Conservation (phyloP, 495 filamentous ascomycete species). For the Cercophora samala region DNA sequence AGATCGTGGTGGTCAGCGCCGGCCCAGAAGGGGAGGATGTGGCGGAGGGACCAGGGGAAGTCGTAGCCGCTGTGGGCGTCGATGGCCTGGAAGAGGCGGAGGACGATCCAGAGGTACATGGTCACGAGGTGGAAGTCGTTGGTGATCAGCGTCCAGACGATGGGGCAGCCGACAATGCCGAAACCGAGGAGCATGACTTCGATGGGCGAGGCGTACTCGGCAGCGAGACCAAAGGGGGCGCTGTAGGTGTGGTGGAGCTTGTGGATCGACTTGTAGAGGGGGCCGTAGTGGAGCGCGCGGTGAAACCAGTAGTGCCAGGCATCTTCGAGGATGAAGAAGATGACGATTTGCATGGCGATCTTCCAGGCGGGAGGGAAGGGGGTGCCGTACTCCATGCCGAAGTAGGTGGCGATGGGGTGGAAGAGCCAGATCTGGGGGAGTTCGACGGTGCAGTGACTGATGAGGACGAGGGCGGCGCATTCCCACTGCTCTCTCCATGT, state of each 20-base stretch:
- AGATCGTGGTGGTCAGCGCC: slow-evolving; percentile 94
- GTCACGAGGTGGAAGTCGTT: slow-evolving; percentile 88
- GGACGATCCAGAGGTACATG: slow-evolving; percentile 95
- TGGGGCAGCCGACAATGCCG: slow-evolving; percentile 77
- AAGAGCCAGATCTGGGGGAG: slow-evolving; percentile 99
- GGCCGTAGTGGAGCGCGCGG: slow-evolving; percentile 90
- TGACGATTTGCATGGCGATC: slow-evolving; percentile 85
- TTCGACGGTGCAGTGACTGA: slow-evolving; percentile 95
- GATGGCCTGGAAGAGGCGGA: slow-evolving; percentile 94
- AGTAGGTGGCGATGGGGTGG: slow-evolving; percentile 94
- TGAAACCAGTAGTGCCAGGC: slow-evolving; percentile 98
- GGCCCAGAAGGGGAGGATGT: slow-evolving; percentile 97
- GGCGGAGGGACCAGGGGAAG: slow-evolving; percentile 93
- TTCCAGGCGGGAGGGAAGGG: slow-evolving; percentile 82
- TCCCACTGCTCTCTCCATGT: slow-evolving; percentile 88
- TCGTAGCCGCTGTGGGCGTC: slow-evolving; percentile 97
- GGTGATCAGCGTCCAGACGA: slow-evolving; percentile 81
- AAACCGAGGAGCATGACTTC: slow-evolving; percentile 97
- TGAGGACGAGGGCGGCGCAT: slow-evolving; percentile 84
- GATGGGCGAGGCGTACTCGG: slow-evolving; percentile 96
- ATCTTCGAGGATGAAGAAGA: slow-evolving; percentile 96
- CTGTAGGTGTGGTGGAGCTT: slow-evolving; percentile 99
- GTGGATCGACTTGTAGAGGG: slow-evolving; percentile 90
- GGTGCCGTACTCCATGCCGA: slow-evolving; percentile 81
- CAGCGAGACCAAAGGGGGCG: slow-evolving; percentile 91